Conservation (phyloP, 2,329 filamentous ascomycete genomes). For the Monosporascus sp. region DNA sequence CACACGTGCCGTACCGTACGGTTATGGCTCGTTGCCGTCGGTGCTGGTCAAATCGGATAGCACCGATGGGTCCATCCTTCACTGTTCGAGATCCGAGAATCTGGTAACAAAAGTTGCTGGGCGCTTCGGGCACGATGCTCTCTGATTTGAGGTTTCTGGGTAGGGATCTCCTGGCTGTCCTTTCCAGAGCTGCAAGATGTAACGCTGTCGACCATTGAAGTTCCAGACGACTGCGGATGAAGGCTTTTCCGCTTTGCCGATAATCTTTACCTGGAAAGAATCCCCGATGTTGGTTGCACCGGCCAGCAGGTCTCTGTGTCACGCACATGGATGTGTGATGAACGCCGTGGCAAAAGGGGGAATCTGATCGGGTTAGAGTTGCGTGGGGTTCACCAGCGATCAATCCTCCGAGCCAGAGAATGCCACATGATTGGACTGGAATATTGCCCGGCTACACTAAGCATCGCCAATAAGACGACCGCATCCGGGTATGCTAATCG, state of each 20-base stretch:
- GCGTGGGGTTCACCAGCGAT: background rate
- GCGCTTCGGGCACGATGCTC: background rate
- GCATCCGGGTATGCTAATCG: slow-evolving; percentile 7
- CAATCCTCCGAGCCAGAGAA: too few species aligned
- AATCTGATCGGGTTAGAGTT: background rate
- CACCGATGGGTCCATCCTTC: background rate
- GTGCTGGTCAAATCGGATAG: background rate
- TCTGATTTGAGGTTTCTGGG: background rate
- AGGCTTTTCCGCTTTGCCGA: background rate
- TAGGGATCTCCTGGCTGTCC: background rate
- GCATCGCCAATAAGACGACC: slow-evolving; percentile 18
- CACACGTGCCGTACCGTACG: too few species aligned
- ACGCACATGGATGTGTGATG: background rate
- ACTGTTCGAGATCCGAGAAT: background rate
- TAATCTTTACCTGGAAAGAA: background rate
- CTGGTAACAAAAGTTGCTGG: background rate
- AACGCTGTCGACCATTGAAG: background rate
- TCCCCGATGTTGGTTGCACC: background rate
- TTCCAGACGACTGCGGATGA: background rate
- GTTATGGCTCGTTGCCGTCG: too few species aligned
- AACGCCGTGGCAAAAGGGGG: background rate
- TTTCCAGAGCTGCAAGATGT: background rate
- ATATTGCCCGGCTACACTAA: background rate
- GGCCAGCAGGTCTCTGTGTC: background rate
- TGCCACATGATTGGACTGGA: slow-evolving; percentile 1